Evolutionary conservation across 352 stramenopile genomes (phyloP), one percentile per base, ranked within the genome.

Genomic region (Halophytophthora batemanensis): DNA sequence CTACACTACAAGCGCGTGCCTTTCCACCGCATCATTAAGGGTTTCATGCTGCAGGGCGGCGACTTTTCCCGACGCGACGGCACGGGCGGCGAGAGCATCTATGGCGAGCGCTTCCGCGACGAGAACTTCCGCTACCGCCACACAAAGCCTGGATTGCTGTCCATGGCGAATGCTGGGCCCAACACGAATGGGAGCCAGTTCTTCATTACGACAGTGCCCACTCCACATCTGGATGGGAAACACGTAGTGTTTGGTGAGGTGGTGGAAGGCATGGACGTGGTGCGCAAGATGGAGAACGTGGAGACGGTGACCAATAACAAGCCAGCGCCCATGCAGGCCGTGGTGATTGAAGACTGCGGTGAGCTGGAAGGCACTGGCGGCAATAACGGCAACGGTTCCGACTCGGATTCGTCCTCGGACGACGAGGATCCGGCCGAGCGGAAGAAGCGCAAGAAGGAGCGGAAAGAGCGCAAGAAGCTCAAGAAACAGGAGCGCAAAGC

Each of bases 181-280:
- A 59, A 91, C 59, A 86, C 82, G 2, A 93, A 93, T 42, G 81
- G 82, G 28, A 87, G 73, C 45, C 82, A 93, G 66, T 93, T 93
- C 60, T 93, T 90, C 75, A 89, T 93, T 55, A 91, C 77, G 50
- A 86, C 79, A 0, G 73, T 72, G 36, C 63, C 87, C 23, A 98
- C 95, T 11, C 92, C 95, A 5, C 96, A 99, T 60, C 74, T 99
- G 28, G 95, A 99, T 70, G 87, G 91, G 23, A 99, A 99, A 71
- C 97, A 99, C 75, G 96, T 99, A 15, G 96, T 99, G n/a, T 99
- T 99, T 71, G 97, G 97, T 17, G 88, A 97, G 56, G 96, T 99
- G 13, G 65, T 79, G 19, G 58, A 55, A 3, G 87, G 86, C 0
- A 83, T 87, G 69, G 59, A 87, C 11, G 66, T 91, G 37, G 71